Percentiles rank a stretch among this genome's conserved stretches.
Evolutionary conservation across 2,329 filamentous ascomycete species (phyloP).

Genomic region (Calonectria fujianensis): DNA sequence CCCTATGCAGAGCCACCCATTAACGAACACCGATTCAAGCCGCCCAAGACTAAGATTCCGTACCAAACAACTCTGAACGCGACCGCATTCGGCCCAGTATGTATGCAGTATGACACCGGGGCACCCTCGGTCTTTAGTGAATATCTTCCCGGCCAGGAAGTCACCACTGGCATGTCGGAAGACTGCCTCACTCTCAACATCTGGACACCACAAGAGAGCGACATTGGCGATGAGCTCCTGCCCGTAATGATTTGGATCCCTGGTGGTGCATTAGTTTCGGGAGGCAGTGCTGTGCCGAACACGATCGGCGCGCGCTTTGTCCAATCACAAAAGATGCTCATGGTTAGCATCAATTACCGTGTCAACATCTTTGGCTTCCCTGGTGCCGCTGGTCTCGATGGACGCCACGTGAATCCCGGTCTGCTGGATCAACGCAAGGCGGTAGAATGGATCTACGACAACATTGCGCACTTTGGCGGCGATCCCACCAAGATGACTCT

Average conservation of each 20-base stretch:
- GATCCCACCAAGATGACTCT: conserved; percentile 27
- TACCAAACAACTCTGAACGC: conserved; percentile 30
- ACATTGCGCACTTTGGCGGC: conserved; percentile 32
- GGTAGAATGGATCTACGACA: conserved; percentile 34
- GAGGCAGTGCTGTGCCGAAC: conserved; percentile 25
- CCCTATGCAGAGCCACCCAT: conserved; percentile 29
- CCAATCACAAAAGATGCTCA: conserved; percentile 16
- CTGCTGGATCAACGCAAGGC: conserved; percentile 32
- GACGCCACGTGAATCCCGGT: conserved; percentile 28
- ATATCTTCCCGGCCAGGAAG: conserved; percentile 11
- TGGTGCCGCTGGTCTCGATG: conserved; percentile 29
- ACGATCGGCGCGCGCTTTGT: conserved; percentile 29
- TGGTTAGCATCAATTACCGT: conserved; percentile 33
- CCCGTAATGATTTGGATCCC: conserved; percentile 34
- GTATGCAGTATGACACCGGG: conserved; percentile 25
- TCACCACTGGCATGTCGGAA: conserved; percentile 31
- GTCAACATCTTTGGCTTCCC: conserved; percentile 39
- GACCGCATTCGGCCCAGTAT: conserved; percentile 30
- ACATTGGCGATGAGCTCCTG: conserved; percentile 21
- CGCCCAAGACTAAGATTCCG: conserved; percentile 25
- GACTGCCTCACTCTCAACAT: conserved; percentile 33
- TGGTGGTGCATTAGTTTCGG: conserved; percentile 27
- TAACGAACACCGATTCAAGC: conserved; percentile 22
- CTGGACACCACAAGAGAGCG: conserved; percentile 28
- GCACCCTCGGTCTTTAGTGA: conserved; percentile 5